phyloP scores from a whole-genome alignment of 306 rosid genomes.

The Corylus heterophylla region DNA sequence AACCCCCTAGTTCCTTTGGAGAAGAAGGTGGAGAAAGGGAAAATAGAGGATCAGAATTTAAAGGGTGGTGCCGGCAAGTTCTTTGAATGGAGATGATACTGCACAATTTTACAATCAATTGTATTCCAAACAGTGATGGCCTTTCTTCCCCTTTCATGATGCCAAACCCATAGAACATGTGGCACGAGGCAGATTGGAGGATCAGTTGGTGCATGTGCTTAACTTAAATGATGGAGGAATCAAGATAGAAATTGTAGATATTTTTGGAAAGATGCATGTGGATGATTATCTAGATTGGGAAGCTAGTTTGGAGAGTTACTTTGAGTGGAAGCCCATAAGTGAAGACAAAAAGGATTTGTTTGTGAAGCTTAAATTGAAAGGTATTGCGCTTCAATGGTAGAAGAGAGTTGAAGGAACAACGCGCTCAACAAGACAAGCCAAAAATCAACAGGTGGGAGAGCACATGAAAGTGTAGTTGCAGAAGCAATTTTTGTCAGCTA shows the following conservation, averaged over 20 bases:
- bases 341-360: not conserved
- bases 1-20: too few species aligned
- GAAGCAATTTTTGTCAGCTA: not conserved
- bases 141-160: not conserved
- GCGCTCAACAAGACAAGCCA: not conserved
- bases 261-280: not conserved
- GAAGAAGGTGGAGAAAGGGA: too few species aligned
- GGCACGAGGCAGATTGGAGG: not conserved
- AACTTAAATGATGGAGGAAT: not conserved
- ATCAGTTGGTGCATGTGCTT: not conserved
- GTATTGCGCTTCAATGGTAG: slow-evolving; percentile 2
- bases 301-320: not conserved
- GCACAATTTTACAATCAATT: too few species aligned
- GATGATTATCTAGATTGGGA: not conserved
- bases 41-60: too few species aligned
- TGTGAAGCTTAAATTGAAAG: slow-evolving; percentile 3
- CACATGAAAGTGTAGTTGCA: not conserved
- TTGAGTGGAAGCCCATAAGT: not conserved
- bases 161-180: not conserved
- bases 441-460: not conserved
- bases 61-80: too few species aligned
- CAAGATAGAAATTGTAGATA: not conserved
- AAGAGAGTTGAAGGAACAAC: not conserved
- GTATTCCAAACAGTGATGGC: too few species aligned
- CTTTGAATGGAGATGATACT: too few species aligned